Base-by-base conservation (phyloP, 768 basidiomycete genomes). In the Gloeophyllum trabeum region DNA sequence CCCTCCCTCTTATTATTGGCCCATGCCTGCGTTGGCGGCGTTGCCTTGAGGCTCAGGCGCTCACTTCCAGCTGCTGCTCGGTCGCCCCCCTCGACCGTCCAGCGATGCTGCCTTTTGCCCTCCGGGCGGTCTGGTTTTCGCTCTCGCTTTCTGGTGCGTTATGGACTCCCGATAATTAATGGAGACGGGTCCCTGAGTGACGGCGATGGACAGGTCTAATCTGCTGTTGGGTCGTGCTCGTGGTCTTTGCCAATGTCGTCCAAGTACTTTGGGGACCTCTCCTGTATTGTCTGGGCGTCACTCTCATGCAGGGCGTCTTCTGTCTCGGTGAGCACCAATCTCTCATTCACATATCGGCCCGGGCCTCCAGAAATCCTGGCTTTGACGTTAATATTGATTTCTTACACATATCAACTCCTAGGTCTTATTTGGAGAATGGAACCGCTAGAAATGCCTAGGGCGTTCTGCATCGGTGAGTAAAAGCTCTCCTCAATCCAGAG, bases 351-450 rank as follows among this genome's bases (percentile, higher is more conserved):
- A n/a, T n/a, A n/a, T n/a, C n/a, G n/a, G n/a, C n/a, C n/a, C n/a
- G n/a, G n/a, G n/a, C n/a, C n/a, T n/a, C n/a, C n/a, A n/a, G n/a
- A n/a, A n/a, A n/a, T n/a, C n/a, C n/a, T n/a, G n/a, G n/a, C n/a
- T n/a, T n/a, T n/a, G n/a, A n/a, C n/a, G 13, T 13, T 13, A 18
- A 10, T 24, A 18, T 21, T n/a, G n/a, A n/a, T n/a, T n/a, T n/a
- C n/a, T n/a, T n/a, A n/a, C n/a, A n/a, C n/a, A n/a, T n/a, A n/a
- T n/a, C n/a, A n/a, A n/a, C n/a, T n/a, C n/a, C n/a, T n/a, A 49
- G 48, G 48, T 2, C 44, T 50, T 32, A 48, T 50, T 3, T 50
- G 49, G 49, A 35, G 37, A 6, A 50, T 50, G 49, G 44, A 50
- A 18, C 49, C 49, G 5, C 43, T 32, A 23, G 2, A 10, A 4